These are phyloP conservation scores for Pestalotiopsis fici DNA, from an alignment of 2,329 filamentous ascomycete genomes.

Conservation along the genomic window DNA sequence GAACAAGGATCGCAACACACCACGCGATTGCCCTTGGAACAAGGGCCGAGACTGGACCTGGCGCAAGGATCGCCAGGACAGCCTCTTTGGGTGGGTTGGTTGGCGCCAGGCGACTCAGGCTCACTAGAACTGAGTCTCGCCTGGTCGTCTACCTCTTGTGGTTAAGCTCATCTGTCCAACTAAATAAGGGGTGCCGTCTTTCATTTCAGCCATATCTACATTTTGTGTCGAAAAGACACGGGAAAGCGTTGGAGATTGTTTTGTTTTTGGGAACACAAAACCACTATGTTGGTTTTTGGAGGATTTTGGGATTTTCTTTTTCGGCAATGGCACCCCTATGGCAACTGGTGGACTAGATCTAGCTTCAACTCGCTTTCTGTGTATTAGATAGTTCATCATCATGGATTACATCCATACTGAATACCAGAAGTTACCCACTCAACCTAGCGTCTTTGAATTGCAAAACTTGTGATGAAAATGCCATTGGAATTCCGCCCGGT, in stretches of 20 bases:
- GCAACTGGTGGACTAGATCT: slow-evolving; percentile 27
- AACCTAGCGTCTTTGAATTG: slow-evolving; percentile 20
- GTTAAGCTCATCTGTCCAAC: slow-evolving; percentile 45
- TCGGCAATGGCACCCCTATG: slow-evolving; percentile 23
- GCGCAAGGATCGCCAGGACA: slow-evolving; percentile 66
- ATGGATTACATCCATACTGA: slow-evolving; percentile 37
- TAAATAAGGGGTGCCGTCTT: slow-evolving; percentile 21
- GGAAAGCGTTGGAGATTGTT: slow-evolving; percentile 2
- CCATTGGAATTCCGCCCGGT: neutral
- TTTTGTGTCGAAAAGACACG: slow-evolving; percentile 4
- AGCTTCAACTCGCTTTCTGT: slow-evolving; percentile 64
- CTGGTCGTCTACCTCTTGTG: slow-evolving; percentile 57
- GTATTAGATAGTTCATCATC: slow-evolving; percentile 53
- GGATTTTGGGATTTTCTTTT: slow-evolving; percentile 23
- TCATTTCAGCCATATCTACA: slow-evolving; percentile 29
- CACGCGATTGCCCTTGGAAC: slow-evolving; percentile 53
- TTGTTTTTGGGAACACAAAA: neutral
- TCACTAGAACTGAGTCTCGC: slow-evolving; percentile 4
- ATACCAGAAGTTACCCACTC: slow-evolving; percentile 72
- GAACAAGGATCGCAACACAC: slow-evolving; percentile 48
- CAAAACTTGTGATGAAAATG: neutral
- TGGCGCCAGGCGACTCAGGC: slow-evolving; percentile 61
- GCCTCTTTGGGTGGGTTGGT: slow-evolving; percentile 86
- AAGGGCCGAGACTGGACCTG: slow-evolving; percentile 63
- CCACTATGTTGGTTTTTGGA: neutral